Base-by-base conservation (phyloP, 805 yeast genomes). In the Lipomyces kockii region DNA sequence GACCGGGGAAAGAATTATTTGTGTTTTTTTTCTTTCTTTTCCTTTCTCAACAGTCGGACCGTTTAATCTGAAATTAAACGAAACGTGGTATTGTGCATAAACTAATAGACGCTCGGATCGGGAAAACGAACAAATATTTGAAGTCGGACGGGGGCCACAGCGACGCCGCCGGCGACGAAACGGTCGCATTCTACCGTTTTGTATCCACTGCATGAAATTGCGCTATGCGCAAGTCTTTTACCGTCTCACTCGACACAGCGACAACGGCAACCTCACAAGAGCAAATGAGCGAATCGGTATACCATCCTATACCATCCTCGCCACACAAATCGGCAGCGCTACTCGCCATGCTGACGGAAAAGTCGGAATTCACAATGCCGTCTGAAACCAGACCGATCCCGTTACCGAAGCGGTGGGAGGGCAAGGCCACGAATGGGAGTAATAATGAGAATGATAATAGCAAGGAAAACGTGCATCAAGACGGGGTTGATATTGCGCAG, bases 341-440 rank as follows among this genome's bases (percentile, higher is more conserved):
- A 11, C 59, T 56, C 22, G 59, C 29, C 20, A 56, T 56, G 20
- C 43, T 32, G 25, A 25, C 43, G n/a, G 59, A 56, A 25, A 56
- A 56, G 17, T 29, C 37, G 8, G 59, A 56, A 5, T 14, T 32
- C 12, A 3, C 34, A 32, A n/a, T 22, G 27, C 34, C 9, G 27
- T 54, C 37, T 2, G 25, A n/a, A 17, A 27, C 37, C 39, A 3
- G 25, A n/a, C 43, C 43, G 37, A 56, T 56, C 39, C 14, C 37
- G 34, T 29, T 56, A 17, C 34, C 58, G 9, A 54, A 17, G 20
- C 43, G 37, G 39, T 34, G 37, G 29, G 37, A 56, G 11, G 11
- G 7, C 37, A 55, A 27, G 32, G 37, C 4, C 59, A 25, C 39
- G 43, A 56, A 32, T 11, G 27, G 8, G 9, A 43, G 2, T n/a